Conservation (phyloP, 2,329 filamentous ascomycete species). For the Paecilomyces sp. region DNA sequence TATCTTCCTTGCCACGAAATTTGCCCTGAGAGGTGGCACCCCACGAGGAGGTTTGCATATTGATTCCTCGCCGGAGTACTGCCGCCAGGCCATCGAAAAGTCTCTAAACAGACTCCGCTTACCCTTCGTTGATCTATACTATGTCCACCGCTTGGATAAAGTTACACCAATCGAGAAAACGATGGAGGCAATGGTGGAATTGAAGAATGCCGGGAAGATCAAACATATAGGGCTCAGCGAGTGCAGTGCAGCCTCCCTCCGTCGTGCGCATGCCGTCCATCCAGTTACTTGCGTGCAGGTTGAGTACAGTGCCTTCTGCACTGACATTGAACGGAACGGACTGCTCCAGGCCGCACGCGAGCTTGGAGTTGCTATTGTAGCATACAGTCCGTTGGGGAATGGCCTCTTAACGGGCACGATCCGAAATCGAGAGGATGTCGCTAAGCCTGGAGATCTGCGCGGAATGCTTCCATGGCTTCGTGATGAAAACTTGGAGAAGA, state of each 20-base stretch:
- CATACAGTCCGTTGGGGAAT: slow-evolving; percentile 36
- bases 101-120: slow-evolving; percentile 32
- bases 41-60: slow-evolving; percentile 12
- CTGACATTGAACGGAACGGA: background rate
- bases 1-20: slow-evolving; percentile 46
- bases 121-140: slow-evolving; percentile 38
- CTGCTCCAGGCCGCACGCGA: slow-evolving; percentile 21
- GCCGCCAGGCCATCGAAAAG: slow-evolving; percentile 30
- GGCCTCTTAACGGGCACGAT: slow-evolving; percentile 40
- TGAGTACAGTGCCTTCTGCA: background rate
- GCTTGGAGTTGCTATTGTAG: slow-evolving; percentile 33
- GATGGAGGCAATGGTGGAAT: slow-evolving; percentile 31
- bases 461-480: slow-evolving; percentile 41
- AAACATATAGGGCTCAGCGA: slow-evolving; percentile 42
- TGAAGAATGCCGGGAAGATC: slow-evolving; percentile 42
- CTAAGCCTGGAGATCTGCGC: slow-evolving; percentile 40
- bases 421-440: slow-evolving; percentile 30
- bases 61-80: slow-evolving; percentile 30
- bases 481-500: slow-evolving; percentile 49
- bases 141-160: slow-evolving; percentile 33
- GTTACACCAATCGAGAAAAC: slow-evolving; percentile 21
- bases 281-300: slow-evolving; percentile 25
- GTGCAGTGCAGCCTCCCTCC: slow-evolving; percentile 38
- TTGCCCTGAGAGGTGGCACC: slow-evolving; percentile 20
- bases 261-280: slow-evolving; percentile 39